Evolutionary conservation across 2,329 filamentous ascomycete species (phyloP).

Genomic region (Capronia coronata): DNA sequence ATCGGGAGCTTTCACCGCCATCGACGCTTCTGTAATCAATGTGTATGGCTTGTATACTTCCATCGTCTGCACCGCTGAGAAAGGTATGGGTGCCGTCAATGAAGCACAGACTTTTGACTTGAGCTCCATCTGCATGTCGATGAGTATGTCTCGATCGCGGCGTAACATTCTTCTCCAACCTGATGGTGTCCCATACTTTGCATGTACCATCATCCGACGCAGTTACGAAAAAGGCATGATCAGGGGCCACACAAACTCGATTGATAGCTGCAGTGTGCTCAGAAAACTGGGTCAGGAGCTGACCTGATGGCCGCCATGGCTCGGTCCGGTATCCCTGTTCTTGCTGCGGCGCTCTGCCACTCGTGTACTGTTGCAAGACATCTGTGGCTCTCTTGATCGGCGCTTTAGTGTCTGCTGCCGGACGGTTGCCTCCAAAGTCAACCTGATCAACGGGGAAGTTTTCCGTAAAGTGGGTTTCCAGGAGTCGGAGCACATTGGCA

Average conservation of each 20-base stretch:
- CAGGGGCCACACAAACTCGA: conserved; percentile 73
- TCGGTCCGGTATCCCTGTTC: conserved; percentile 33
- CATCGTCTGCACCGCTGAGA: conserved; percentile 81
- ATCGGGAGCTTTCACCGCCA: conserved; percentile 57
- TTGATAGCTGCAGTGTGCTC: conserved; percentile 82
- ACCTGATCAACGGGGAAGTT: conserved; percentile 55
- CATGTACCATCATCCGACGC: conserved; percentile 85
- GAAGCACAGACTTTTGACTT: conserved; percentile 78
- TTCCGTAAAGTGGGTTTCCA: conserved; percentile 76
- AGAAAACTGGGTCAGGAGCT: conserved; percentile 77
- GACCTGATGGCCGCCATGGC: conserved; percentile 77
- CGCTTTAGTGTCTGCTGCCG: conserved; percentile 52
- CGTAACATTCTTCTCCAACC: conserved; percentile 84
- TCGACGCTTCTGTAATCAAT: conserved; percentile 59
- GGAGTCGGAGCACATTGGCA: conserved; percentile 53
- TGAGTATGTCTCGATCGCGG: conserved; percentile 83
- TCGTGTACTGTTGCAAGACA: conserved; percentile 35
- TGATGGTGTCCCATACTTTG: conserved; percentile 85
- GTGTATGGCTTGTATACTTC: conserved; percentile 81
- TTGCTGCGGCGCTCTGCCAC: conserved; percentile 14
- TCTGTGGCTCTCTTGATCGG: conserved; percentile 51
- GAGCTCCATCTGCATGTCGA: conserved; percentile 62
- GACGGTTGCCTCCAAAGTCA: conserved; percentile 72
- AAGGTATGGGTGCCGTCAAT: conserved; percentile 93
- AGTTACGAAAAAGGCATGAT: conserved; percentile 91